Conservation (phyloP, 306 rosid genomes). For the Delonix regia region DNA sequence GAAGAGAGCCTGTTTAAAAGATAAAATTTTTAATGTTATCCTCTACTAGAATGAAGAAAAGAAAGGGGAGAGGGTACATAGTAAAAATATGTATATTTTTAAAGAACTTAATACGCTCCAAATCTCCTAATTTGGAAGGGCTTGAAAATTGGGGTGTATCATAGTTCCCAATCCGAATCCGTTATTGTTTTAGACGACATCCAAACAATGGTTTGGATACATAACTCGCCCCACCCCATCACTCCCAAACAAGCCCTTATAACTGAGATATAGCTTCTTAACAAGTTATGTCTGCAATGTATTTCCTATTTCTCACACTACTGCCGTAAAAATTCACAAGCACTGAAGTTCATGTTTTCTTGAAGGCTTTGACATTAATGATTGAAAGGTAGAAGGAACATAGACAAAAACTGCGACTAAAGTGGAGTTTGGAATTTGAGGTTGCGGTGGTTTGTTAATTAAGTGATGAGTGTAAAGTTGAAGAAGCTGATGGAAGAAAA, state of each 20-base stretch:
- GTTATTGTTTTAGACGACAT: not conserved
- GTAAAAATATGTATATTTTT: not conserved
- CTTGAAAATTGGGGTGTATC: not conserved
- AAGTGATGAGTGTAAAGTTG: slow-evolving; percentile 27
- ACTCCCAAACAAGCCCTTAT: not conserved
- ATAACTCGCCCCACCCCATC: too few relatives aligned
- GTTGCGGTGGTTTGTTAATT: slow-evolving; percentile 20
- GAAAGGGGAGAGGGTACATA: not conserved
- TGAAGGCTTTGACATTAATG: not conserved
- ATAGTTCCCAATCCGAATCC: not conserved
- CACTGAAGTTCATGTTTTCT: not conserved
- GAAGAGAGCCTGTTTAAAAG: not conserved
- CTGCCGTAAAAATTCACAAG: not conserved
- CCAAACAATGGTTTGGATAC: not conserved
- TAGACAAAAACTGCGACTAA: not conserved
- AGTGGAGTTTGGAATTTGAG: slow-evolving; percentile 12
- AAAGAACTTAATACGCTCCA: not conserved
- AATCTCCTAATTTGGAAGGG: not conserved
- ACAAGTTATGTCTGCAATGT: slow-evolving; percentile 3
- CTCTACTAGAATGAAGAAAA: not conserved
- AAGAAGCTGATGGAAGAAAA: slow-evolving; percentile 20
- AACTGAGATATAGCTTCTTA: not conserved
- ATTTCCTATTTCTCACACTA: not conserved
- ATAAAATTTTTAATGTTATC: not conserved
- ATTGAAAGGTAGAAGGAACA: slow-evolving; percentile 2